phyloP scores from a whole-genome alignment of 148 eudicot species.

The Silene conica region DNA sequence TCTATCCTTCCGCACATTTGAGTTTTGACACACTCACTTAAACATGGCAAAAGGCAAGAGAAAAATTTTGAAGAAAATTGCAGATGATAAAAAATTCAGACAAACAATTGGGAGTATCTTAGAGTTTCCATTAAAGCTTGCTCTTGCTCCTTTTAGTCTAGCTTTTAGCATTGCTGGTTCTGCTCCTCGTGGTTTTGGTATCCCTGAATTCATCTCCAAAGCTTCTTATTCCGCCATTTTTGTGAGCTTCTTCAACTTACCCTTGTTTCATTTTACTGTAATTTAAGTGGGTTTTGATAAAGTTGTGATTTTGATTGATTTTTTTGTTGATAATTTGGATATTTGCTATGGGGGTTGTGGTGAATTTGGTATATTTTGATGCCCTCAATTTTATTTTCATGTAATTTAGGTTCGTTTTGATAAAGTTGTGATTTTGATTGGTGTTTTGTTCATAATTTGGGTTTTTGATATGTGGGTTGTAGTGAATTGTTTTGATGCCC shows the following conservation, averaged over 20 bases:
- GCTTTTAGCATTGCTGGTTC: constrained; percentile 73
- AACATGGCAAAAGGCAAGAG: constrained; percentile 42
- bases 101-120: too few relatives aligned
- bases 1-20: neutral
- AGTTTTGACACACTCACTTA: neutral
- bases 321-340: neutral
- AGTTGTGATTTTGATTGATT: constrained; percentile 1
- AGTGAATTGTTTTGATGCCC: too few relatives aligned
- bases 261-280: neutral
- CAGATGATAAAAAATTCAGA: too few relatives aligned
- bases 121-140: constrained; percentile 63
- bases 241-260: constrained; percentile 30
- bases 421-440: neutral
- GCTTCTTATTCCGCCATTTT: constrained; percentile 66
- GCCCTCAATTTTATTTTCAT: too few relatives aligned
- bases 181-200: constrained; percentile 84
- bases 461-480: too few relatives aligned
- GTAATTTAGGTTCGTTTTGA: too few relatives aligned
- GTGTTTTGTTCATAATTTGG: neutral
- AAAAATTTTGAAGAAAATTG: constrained; percentile 36
- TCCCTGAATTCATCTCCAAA: constrained; percentile 79
- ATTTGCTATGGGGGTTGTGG: neutral
- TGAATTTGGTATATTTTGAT: neutral
- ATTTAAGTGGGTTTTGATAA: constrained; percentile 4
- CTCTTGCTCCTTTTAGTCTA: constrained; percentile 68